Base-by-base conservation (phyloP, 192 early-diverging fungal genomes). In the Irineochytrium annulatum region DNA sequence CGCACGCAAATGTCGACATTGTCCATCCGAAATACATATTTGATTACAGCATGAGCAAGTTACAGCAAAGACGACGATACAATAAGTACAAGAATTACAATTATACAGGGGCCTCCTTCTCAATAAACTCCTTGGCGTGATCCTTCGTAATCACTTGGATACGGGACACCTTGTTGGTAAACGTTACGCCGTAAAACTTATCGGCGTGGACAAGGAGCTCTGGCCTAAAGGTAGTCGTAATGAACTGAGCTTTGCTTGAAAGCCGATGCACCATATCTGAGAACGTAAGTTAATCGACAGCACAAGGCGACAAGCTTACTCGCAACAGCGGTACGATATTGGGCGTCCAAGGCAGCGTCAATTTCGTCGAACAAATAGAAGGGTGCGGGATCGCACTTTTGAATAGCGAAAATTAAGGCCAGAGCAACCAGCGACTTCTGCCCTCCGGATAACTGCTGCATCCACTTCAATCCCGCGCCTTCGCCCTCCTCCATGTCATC, bases 291-390 rank as follows among this genome's bases (percentile, higher is more conserved):
- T 13, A 67, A 24, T 32, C 31, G 35, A 43, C 24, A 49, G 16
- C n/a, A 14, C 34, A 28, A 32, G 17, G 28, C 19, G 5, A 52
- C 20, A 55, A 58, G 41, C 71, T 57, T 67, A 86, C 84, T 82
- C 14, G 96, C 96, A 30, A 99, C 93, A 3, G 92, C 87, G 0
- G 90, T 90, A 29, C 96, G 84, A 68, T 99, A 94, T 58, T 89
- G 89, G 11, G 92, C 89, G 73, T 99, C 96, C 17, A 99, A 76
- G 39, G 94, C 94, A 33, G 96, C 94, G 74, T 99, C 96, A 77
- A 99, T 99, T 75, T 99, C 96, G 79, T 99, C 96, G 85, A 99
- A 99, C 57, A 99, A 77, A 62, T 99, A 99, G 73, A 99, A 99
- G 8, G 96, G 96, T 51, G 96, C 96, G 20, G 94, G 96, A 55